Evolutionary conservation across 2,329 filamentous ascomycete species (phyloP).

Genomic region (Thelonectria rubi): DNA sequence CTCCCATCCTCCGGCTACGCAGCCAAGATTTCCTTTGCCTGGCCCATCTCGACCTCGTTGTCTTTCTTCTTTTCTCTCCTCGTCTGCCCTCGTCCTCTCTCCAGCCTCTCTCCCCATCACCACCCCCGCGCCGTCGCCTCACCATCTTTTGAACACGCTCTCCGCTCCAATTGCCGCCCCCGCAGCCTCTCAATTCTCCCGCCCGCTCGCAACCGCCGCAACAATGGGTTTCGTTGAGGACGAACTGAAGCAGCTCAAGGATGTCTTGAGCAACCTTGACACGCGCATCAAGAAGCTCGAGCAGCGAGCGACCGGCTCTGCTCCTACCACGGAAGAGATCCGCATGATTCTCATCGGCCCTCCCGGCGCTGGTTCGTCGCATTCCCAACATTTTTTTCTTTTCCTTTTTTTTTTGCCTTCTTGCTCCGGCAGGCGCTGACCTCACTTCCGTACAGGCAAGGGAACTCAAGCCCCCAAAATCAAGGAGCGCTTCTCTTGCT

Average conservation of each 20-base stretch:
- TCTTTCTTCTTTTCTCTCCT: slow-evolving; percentile 32
- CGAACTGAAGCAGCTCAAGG: slow-evolving; percentile 84
- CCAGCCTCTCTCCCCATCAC: slow-evolving; percentile 20
- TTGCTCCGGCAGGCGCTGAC: slow-evolving; percentile 28
- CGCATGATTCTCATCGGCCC: slow-evolving; percentile 98
- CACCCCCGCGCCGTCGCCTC: slow-evolving; percentile 23
- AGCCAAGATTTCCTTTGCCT: slow-evolving; percentile 41
- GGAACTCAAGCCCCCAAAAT: slow-evolving; percentile 98
- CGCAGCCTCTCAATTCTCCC: slow-evolving; percentile 30
- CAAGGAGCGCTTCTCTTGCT: slow-evolving; percentile 97
- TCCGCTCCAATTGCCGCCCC: slow-evolving; percentile 32
- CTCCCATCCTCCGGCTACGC: slow-evolving; percentile 46
- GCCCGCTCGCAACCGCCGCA: slow-evolving; percentile 43
- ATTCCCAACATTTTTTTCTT: slow-evolving; percentile 11
- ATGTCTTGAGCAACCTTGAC: slow-evolving; percentile 85
- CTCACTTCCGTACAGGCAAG: slow-evolving; percentile 73
- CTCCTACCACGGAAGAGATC: slow-evolving; percentile 69
- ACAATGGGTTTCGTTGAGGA: slow-evolving; percentile 91
- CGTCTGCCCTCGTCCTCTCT: slow-evolving; percentile 22
- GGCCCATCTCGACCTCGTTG: slow-evolving; percentile 34
- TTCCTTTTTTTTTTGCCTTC: slow-evolving; percentile 17
- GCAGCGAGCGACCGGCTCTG: slow-evolving; percentile 69
- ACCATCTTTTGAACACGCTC: slow-evolving; percentile 5
- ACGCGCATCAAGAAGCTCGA: slow-evolving; percentile 87
- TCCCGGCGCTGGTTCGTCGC: slow-evolving; percentile 86